Evolutionary conservation across 2,329 filamentous ascomycete genomes (phyloP).

Genomic region (Monilinia laxa): DNA sequence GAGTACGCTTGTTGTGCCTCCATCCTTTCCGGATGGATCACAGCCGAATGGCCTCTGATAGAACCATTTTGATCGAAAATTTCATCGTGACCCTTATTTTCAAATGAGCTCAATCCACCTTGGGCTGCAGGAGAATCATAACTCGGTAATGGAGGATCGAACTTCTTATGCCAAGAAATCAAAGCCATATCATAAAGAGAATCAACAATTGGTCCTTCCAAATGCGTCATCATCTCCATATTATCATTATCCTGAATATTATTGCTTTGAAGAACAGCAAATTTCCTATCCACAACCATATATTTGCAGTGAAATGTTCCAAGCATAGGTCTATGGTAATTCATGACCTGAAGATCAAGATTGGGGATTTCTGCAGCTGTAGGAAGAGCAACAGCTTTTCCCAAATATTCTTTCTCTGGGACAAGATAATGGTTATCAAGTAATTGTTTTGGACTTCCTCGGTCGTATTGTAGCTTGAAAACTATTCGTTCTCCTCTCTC

Average conservation of each 20-base stretch:
- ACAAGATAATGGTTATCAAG: slow-evolving; percentile 65
- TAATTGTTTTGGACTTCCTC: slow-evolving; percentile 63
- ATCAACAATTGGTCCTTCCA: slow-evolving; percentile 76
- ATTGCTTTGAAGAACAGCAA: slow-evolving; percentile 73
- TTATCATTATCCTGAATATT: slow-evolving; percentile 80
- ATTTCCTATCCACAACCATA: slow-evolving; percentile 70
- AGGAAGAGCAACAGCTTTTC: slow-evolving; percentile 60
- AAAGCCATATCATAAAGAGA: slow-evolving; percentile 72
- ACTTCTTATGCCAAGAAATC: slow-evolving; percentile 66
- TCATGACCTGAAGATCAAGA: slow-evolving; percentile 70
- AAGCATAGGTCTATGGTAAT: slow-evolving; percentile 66
- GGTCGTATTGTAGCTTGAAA: slow-evolving; percentile 75
- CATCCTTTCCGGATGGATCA: slow-evolving; percentile 27
- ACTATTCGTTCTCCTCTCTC: slow-evolving; percentile 56
- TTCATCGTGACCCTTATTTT: slow-evolving; percentile 29
- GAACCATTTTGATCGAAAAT: slow-evolving; percentile 40
- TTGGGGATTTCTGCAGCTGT: slow-evolving; percentile 65
- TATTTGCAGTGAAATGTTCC: slow-evolving; percentile 79
- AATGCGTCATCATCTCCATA: slow-evolving; percentile 74
- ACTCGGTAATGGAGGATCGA: slow-evolving; percentile 60
- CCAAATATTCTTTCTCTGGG: slow-evolving; percentile 56
- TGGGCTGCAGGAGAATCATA: slow-evolving; percentile 50
- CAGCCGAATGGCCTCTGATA: slow-evolving; percentile 37
- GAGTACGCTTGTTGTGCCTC: slow-evolving; percentile 28
- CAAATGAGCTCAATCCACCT: slow-evolving; percentile 33